Evolutionary conservation across 2,329 filamentous ascomycete species (phyloP), one percentile per base, ranked within the genome.

Genomic region (Beauveria scarabaeidicola): DNA sequence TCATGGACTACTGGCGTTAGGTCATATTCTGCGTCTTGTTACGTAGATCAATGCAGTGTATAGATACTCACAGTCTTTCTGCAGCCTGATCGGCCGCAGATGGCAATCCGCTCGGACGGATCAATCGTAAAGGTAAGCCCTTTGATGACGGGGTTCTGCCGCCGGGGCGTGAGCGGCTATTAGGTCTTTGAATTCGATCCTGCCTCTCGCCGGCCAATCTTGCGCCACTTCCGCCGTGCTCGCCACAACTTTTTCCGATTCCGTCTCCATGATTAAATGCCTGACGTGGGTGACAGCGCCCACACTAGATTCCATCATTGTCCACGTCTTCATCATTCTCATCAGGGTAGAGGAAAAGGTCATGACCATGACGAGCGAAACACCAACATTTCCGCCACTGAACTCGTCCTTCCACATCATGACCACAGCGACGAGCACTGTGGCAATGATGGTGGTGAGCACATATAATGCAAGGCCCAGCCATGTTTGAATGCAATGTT

Each of bases 381-480:
- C 52, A 40, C 69, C 64, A 44, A 69, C 61, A 17, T 60, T 70
- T 64, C 21, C 66, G 51, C 66, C 70, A 69, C 47, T 72, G 46
- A 38, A 67, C 38, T 55, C 48, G 5, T 41, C 27, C 41, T 61
- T 60, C 8, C 80, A 65, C 38, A 61, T 51, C 2, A 79, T 74
- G 1, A 77, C 75, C 0, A 81, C 65, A 1, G 61, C 68, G 5
- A 81, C 75, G 3, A 82, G 63, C 2, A 79, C 63, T 0, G 76
- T 70, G 1, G 78, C 78, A 29, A 82, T 69, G 5, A 27, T 17
- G 11, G 44, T 4, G 13, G 13, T 47, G 5, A 47, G 44, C 21
- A 47, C 13, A 47, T 47, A 11, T 47, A 47, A 15, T 23, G 44
- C 44, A 27, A 47, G 17, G 11, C 44, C 15, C 15, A 47, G 11